Base-by-base conservation (phyloP, 176 grass and related monocot genomes). In the Aechmea fasciata region DNA sequence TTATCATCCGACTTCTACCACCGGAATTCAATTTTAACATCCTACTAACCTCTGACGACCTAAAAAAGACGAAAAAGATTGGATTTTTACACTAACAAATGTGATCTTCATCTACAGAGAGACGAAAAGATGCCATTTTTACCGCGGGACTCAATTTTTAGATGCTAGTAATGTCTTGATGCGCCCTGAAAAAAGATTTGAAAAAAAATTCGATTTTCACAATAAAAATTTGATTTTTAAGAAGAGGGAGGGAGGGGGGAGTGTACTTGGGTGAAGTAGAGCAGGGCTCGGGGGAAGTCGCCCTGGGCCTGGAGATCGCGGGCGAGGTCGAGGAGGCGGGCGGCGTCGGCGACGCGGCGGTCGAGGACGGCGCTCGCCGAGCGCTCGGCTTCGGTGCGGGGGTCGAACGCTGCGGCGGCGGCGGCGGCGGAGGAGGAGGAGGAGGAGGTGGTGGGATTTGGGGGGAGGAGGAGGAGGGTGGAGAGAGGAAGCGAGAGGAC, bases 251-350 rank as follows among this genome's bases (percentile, higher is more conserved):
- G 6, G 4, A 7, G 33, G 33, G 33, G 33, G 33, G 6, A 41
- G 33, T 51, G 11, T 72, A 86, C 78, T 29, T 81, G 79, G 72
- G 89, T 87, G 83, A 90, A 96, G 71, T 76, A 90, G 28, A 85
- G 73, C 68, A 96, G 81, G 64, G 89, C 89, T 71, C 51, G 67
- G 26, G 76, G 14, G 57, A 89, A 96, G 64, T 96, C 89, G 17
- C 89, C 93, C 62, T 85, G 83, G n/a, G 93, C 86, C 86, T 96
- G 93, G 64, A 96, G 78, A 10, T 89, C 84, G 9, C 81, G 85
- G 41, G 83, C 91, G 2, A 52, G 76, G 75, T 90, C 84, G 17
- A 90, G 87, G 13, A 95, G 85, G 3, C 63, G 59, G 10, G 87
- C 78, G 3, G 89, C 93, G 70, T 92, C 83, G 0, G 74, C 73